Evolutionary conservation across 2,329 filamentous ascomycete genomes (phyloP).

Genomic region (Pseudogymnoascus sp.): DNA sequence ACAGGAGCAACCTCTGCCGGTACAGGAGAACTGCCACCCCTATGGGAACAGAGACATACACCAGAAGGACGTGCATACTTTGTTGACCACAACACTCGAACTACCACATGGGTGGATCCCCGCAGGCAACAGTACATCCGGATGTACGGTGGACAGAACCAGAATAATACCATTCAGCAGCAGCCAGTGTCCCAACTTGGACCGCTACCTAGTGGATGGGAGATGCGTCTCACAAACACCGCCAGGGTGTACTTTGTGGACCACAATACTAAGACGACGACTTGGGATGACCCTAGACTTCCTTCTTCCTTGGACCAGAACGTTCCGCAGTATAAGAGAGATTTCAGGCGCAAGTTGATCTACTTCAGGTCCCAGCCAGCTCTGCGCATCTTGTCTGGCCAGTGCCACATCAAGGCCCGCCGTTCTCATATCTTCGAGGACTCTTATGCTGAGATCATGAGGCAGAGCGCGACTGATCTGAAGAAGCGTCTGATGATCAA

Average conservation of each 20-base stretch:
- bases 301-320: conserved; percentile 96
- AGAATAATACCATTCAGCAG: conserved; percentile 84
- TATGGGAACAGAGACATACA: conserved; percentile 94
- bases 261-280: conserved; percentile 99
- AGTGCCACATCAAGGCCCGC: conserved; percentile 96
- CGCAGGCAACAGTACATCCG: conserved; percentile 95
- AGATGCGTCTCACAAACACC: conserved; percentile 98
- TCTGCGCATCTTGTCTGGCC: conserved; percentile 86
- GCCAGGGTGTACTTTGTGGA: conserved; percentile 98
- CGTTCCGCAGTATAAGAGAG: conserved; percentile 98
- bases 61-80: conserved; percentile 94
- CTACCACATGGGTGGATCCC: conserved; percentile 97
- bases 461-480: conserved; percentile 86
- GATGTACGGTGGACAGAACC: conserved; percentile 89
- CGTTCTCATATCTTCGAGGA: conserved; percentile 98
- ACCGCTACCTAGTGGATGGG: conserved; percentile 92
- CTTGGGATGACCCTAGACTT: conserved; percentile 93
- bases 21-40: conserved; percentile 85
- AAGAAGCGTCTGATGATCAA: conserved; percentile 99
- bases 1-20: conserved; percentile 91
- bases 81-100: conserved; percentile 96
- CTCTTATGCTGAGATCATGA: conserved; percentile 96
- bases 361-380: conserved; percentile 98
- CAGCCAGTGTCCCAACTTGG: conserved; percentile 96
- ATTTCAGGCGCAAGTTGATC: conserved; percentile 95